Percentiles rank a stretch among this genome's conserved stretches.
These are phyloP conservation scores for Diatrype stigma DNA, from an alignment of 2,329 filamentous ascomycete genomes.

Conservation along the genomic window DNA sequence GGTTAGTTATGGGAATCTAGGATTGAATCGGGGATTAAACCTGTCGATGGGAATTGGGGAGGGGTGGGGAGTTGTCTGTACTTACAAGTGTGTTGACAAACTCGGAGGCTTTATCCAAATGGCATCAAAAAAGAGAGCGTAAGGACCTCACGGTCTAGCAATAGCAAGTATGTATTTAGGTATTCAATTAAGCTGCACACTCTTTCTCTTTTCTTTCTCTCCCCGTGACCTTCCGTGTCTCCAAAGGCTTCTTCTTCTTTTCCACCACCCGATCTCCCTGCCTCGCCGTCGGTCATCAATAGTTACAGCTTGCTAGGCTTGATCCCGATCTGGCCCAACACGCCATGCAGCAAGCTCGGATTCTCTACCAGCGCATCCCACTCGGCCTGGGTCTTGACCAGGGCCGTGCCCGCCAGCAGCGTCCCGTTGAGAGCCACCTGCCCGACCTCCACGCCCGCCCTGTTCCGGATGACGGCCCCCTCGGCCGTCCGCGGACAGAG, in stretches of 20 bases:
- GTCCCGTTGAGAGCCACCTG: slow-evolving; percentile 56
- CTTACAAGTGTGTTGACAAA: slow-evolving; percentile 15
- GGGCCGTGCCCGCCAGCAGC: slow-evolving; percentile 57
- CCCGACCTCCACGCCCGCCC: slow-evolving; percentile 32
- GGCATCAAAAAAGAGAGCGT: slow-evolving; percentile 5
- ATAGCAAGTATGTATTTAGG: no score
- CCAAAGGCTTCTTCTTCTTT: no score
- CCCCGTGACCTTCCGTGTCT: background rate
- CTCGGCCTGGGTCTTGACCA: slow-evolving; percentile 56
- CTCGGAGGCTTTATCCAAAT: background rate
- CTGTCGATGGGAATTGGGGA: slow-evolving; percentile 3
- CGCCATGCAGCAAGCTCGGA: slow-evolving; percentile 30
- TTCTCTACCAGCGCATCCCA: slow-evolving; percentile 50
- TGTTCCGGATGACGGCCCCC: slow-evolving; percentile 31
- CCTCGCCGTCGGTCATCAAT: no score
- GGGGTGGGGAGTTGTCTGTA: slow-evolving; percentile 14
- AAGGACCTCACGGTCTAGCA: slow-evolving; percentile 9
- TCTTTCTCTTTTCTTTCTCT: background rate
- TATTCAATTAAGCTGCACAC: background rate
- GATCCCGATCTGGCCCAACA: slow-evolving; percentile 40
- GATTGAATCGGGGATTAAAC: slow-evolving; percentile 10
- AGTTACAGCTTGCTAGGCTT: slow-evolving; percentile 12
- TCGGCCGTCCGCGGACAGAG: slow-evolving; percentile 52
- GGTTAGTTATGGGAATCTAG: slow-evolving; percentile 6
- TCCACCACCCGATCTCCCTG: no score